A percentile compares a stretch with the other conserved stretches of the same genome.
These are phyloP conservation scores for Amaranthus palmeri DNA, from an alignment of 148 eudicot genomes.

Conservation along the genomic window DNA sequence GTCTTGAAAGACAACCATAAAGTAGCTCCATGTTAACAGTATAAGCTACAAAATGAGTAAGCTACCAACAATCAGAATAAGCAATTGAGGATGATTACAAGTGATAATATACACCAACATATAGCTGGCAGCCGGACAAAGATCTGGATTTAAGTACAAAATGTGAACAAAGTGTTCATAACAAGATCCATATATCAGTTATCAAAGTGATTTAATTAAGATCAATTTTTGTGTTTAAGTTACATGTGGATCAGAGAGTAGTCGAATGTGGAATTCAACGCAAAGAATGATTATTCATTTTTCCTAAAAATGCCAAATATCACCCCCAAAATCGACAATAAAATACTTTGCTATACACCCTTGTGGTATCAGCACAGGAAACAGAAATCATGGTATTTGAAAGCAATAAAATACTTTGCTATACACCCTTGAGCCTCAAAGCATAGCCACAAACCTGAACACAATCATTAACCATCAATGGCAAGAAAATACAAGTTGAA, in stretches of 20 bases:
- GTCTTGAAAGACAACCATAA: slow-evolving; percentile 75
- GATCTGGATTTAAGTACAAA: background rate
- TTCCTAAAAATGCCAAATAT: background rate
- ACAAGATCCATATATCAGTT: background rate
- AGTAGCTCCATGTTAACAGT: slow-evolving; percentile 77
- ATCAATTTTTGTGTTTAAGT: background rate
- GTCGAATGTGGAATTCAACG: background rate
- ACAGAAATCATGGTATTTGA: background rate
- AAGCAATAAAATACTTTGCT: background rate
- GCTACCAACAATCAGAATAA: slow-evolving; percentile 29
- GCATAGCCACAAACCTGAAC: no score
- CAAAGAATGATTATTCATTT: background rate
- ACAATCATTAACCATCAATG: no score
- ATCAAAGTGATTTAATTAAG: background rate
- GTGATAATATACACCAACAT: background rate
- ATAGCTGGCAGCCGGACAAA: background rate
- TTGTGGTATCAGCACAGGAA: background rate
- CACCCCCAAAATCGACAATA: background rate
- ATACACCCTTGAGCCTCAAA: no score
- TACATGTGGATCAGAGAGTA: background rate
- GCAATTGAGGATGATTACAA: background rate
- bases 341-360: background rate
- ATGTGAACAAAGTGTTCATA: background rate
- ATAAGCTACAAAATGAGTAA: slow-evolving; percentile 59
- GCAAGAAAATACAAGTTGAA: no score